phyloP scores from a whole-genome alignment of 345 rosid species.

The Bruguiera sexangula region DNA sequence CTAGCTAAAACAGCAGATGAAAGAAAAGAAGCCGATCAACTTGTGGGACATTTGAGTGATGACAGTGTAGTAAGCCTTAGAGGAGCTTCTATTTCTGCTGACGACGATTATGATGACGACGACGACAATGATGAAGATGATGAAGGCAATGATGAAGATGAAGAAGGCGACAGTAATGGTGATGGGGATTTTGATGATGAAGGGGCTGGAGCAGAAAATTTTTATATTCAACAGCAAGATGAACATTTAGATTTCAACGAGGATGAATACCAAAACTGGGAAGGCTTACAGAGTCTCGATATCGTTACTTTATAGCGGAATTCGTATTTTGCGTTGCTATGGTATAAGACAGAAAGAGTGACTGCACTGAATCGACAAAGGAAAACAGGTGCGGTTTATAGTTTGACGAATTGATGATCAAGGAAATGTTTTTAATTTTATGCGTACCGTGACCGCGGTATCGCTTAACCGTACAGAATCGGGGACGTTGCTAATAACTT shows the following conservation, averaged over 20 bases:
- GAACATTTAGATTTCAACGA: not conserved
- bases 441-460: too few species aligned
- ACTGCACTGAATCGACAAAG: too few species aligned
- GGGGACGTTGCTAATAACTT: too few species aligned
- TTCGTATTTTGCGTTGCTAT: too few species aligned
- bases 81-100: constrained; percentile 22
- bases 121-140: constrained; percentile 6
- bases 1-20: constrained; percentile 71
- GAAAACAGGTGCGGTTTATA: too few species aligned
- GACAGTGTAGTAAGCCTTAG: constrained; percentile 24
- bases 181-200: not conserved
- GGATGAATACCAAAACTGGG: not conserved
- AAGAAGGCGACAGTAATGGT: not conserved
- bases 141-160: not conserved
- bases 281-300: constrained; percentile 11
- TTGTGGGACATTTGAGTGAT: constrained; percentile 37
- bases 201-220: not conserved
- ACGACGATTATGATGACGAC: constrained; percentile 12
- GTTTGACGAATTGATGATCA: too few species aligned
- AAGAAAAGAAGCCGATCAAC: constrained; percentile 54
- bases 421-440: too few species aligned
- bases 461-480: too few species aligned
- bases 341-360: too few species aligned
- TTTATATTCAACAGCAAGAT: not conserved
- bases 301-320: not conserved